Base-by-base conservation (phyloP, 2,329 filamentous ascomycete genomes). In the Emergomyces orientalis region DNA sequence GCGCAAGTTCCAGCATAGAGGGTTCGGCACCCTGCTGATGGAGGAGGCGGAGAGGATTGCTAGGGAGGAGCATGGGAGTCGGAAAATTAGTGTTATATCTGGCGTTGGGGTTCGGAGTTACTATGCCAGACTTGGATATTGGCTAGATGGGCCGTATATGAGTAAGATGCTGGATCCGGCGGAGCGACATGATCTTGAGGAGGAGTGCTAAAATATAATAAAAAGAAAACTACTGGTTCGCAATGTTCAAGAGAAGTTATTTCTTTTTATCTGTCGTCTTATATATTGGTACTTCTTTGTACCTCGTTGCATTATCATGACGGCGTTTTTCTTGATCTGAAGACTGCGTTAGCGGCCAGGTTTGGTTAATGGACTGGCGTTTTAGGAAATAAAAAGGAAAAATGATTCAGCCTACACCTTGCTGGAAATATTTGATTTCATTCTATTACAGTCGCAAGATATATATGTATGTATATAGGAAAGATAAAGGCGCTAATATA, bases 1-100 rank as follows among this genome's bases (percentile, higher is more conserved):
- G 25, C 88, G 89, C 76, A 97, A 97, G 77, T 97, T 97, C 77
- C 94, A 99, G 79, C 94, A 99, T 77, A 94, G 97, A 74, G 94
- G 94, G 0, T 99, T 96, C 68, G 94, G 94, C 57, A 99, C 94
- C 1, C 76, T 99, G 65, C 73, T 99, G 67, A 99, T 99, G 95
- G 93, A 97, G 72, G 93, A 97, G 78, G 95, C 94, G 0, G 94
- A 97, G 78, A 84, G 92, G 60, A 99, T 99, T 67, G 93, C 95
- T 0, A 84, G 90, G 62, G 89, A 97, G 67, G 94, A 99, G 77
- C 94, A 99, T 72, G 89, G 91, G 6, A 97, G 92, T 69, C 83
- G 83, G 65, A 99, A 99, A 82, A 91, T 99, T 62, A 94, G 90
- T 72, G 91, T 99, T 68, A 99, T 99, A 65, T 96, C 91, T n/a